These are phyloP conservation scores for Biscogniauxia sp. DNA, from an alignment of 2,329 filamentous ascomycete genomes.

Conservation along the genomic window DNA sequence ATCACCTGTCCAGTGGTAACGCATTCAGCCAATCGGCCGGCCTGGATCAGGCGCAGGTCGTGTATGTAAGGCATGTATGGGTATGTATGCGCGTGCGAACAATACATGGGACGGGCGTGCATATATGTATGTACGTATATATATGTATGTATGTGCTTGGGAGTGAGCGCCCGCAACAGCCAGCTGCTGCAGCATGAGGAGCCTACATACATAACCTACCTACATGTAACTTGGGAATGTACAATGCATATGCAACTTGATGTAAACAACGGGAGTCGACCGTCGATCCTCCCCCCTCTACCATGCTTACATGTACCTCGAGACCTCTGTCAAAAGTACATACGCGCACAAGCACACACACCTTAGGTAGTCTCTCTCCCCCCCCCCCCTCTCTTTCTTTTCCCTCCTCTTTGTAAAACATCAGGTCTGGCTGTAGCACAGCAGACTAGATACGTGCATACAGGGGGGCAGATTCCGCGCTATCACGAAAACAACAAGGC, in stretches of 20 bases:
- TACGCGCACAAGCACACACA: neutral
- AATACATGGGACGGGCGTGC: neutral
- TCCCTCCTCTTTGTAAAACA: neutral
- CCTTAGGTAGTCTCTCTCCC: no score
- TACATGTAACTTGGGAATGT: neutral
- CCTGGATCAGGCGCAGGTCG: neutral
- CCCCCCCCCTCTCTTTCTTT: no score
- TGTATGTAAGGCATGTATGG: neutral
- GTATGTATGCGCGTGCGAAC: neutral
- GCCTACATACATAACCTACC: neutral
- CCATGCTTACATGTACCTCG: neutral
- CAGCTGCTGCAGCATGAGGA: no score
- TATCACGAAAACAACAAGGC: neutral
- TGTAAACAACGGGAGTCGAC: neutral
- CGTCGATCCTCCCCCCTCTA: neutral
- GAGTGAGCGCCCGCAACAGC: neutral
- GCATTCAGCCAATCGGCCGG: neutral
- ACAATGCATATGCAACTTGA: neutral
- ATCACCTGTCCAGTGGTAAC: neutral
- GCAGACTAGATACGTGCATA: neutral
- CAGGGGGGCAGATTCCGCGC: neutral
- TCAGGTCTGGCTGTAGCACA: neutral
- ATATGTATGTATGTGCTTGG: neutral
- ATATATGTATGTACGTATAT: neutral
- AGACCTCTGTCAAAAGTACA: neutral